Conservation (phyloP, 192 early-diverging fungal species). For the Coemansia sp. region DNA sequence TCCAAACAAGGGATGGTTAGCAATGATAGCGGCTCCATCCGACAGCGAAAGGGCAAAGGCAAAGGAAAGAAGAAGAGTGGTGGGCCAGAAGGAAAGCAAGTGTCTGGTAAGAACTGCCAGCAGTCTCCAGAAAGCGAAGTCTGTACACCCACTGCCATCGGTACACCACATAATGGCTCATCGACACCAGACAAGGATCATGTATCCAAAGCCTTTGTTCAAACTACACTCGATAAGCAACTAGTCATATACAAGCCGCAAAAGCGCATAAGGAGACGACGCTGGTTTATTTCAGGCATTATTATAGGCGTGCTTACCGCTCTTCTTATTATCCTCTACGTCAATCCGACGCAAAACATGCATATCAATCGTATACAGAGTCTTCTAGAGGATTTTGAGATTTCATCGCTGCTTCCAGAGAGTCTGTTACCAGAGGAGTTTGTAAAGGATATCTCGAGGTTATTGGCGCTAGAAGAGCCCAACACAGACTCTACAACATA, state of each 20-base stretch:
- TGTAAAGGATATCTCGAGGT: constrained; percentile 61
- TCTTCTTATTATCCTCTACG: constrained; percentile 37
- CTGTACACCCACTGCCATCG: constrained; percentile 23
- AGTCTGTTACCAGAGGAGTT: constrained; percentile 69
- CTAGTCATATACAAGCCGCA: constrained; percentile 12
- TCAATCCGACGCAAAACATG: constrained; percentile 47
- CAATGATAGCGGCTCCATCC: constrained; percentile 1
- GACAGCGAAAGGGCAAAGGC: constrained; percentile 4
- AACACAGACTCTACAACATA: not conserved
- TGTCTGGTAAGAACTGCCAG: not conserved
- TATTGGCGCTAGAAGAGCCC: constrained; percentile 43
- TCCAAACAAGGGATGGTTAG: not conserved
- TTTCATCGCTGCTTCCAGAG: constrained; percentile 63
- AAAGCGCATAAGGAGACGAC: constrained; percentile 32
- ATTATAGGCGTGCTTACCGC: constrained; percentile 58
- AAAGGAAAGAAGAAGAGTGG: constrained; percentile 4
- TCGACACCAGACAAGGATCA: not conserved
- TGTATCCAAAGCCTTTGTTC: constrained; percentile 1
- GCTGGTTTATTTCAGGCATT: constrained; percentile 60
- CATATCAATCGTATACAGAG: constrained; percentile 54
- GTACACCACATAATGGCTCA: constrained; percentile 15
- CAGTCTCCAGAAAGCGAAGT: constrained; percentile 4
- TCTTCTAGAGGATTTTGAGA: constrained; percentile 64
- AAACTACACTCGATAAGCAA: constrained; percentile 2
- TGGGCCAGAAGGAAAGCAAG: not conserved